Conservation (phyloP, 352 stramenopile species). For the Globisporangium perplexum region DNA sequence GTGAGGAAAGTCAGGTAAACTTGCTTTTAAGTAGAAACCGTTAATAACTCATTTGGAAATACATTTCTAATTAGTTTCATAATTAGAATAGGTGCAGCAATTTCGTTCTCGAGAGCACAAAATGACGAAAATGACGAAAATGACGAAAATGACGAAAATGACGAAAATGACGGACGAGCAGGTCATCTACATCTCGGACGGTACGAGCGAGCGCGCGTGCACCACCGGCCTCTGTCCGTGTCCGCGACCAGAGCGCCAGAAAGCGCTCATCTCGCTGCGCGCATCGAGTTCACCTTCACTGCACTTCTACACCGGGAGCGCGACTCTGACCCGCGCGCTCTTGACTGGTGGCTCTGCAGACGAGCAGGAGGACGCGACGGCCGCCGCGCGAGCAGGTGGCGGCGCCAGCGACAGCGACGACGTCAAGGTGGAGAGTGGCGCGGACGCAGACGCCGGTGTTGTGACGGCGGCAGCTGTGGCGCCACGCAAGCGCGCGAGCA, state of each 20-base stretch:
- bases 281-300: neutral
- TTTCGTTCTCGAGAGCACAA: no score
- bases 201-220: constrained; percentile 12
- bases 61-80: no score
- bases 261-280: neutral
- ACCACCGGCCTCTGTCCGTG: neutral
- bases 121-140: no score
- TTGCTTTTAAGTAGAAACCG: no score
- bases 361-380: constrained; percentile 3
- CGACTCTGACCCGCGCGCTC: neutral
- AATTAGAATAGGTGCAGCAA: no score
- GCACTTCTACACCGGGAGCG: no score
- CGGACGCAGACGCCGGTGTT: no score
- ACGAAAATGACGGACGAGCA: constrained; percentile 18
- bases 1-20: no score
- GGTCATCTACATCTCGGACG: constrained; percentile 48
- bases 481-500: neutral
- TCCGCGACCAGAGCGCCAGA: neutral
- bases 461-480: neutral
- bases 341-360: constrained; percentile 1
- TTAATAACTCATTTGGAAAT: no score
- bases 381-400: neutral
- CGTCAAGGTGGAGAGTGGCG: constrained; percentile 3
- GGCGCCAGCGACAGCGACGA: constrained; percentile 6
- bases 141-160: no score